Evolutionary conservation across 1,139 yeast genomes (phyloP).

Genomic region (Blastobotrys apis): DNA sequence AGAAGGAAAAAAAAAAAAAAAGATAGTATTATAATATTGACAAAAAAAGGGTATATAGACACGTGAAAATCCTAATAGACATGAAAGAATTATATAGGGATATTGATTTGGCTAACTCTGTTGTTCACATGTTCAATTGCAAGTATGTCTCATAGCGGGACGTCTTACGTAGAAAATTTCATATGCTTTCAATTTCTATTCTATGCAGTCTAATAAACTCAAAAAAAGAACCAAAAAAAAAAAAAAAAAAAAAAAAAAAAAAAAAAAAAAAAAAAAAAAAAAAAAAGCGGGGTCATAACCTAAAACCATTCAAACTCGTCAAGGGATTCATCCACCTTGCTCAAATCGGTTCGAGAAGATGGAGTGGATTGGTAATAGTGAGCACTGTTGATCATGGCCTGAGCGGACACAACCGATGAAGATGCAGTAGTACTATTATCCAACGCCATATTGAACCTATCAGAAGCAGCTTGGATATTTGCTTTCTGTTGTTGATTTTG

Average conservation of each 20-base stretch:
- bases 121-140: too few species aligned
- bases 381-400: not conserved
- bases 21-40: too few species aligned
- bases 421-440: not conserved
- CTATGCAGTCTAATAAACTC: too few species aligned
- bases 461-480: not conserved
- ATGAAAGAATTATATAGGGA: too few species aligned
- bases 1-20: not conserved
- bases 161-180: too few species aligned
- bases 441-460: not conserved
- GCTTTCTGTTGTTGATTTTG: slow-evolving; percentile 1
- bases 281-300: not conserved
- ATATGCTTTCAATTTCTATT: too few species aligned
- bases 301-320: slow-evolving; percentile 12
- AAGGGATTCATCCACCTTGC: slow-evolving; percentile 5
- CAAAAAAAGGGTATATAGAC: too few species aligned
- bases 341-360: not conserved
- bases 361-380: not conserved
- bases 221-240: too few species aligned
- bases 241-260: not conserved
- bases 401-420: too few species aligned
- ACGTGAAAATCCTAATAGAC: too few species aligned
- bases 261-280: not conserved
- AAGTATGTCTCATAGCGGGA: too few species aligned
- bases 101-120: too few species aligned